Evolutionary conservation across 345 rosid species (phyloP), one percentile per base, ranked within the genome.

Genomic region (Rhodamnia argentea): DNA sequence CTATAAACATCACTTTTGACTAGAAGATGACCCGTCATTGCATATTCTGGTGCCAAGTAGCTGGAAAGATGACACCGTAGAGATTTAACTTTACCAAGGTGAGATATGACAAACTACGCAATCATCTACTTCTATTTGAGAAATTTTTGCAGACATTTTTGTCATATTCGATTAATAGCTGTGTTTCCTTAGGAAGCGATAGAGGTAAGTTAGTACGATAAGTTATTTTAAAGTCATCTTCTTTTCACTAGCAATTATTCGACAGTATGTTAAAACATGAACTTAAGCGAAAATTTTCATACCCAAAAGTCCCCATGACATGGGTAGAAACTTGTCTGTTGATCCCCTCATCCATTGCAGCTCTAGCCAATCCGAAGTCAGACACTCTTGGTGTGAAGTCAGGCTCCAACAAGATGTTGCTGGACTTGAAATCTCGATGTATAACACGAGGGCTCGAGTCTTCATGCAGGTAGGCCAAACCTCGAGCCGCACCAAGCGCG

Each of bases 241-340:
- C 75, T 62, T 62, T 62, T 29, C 47, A 4, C 47, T 70, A 18
- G 23, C 78, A 70, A 70, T 18, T 70, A 70, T 37, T 18, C 4
- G 6, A 70, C 13, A 37, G 24, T 10, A 6, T 70, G 47, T 70
- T 70, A 37, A 37, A 37, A 37, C 47, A 70, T 18, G 47, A 37
- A 70, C 47, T 52, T 18, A 52, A 53, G 26, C 1, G 60, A 40
- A 70, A 70, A 70, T 18, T 70, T 70, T 55, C 86, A 81, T 92
- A 94, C 97, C 97, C 97, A n/a, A 94, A 93, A 84, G 97, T 94
- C 87, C 97, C 97, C 97, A 93, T 94, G 56, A 94, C 95, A 60
- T 91, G 96, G 27, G 95, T 94, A 6, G 97, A 94, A 55, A 92
- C 91, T 89, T 91, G 93, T 83, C 91, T 92, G 91, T 89, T 92